Evolutionary conservation across 352 stramenopile genomes (phyloP).

Genomic region (Globisporangium abappressorium): DNA sequence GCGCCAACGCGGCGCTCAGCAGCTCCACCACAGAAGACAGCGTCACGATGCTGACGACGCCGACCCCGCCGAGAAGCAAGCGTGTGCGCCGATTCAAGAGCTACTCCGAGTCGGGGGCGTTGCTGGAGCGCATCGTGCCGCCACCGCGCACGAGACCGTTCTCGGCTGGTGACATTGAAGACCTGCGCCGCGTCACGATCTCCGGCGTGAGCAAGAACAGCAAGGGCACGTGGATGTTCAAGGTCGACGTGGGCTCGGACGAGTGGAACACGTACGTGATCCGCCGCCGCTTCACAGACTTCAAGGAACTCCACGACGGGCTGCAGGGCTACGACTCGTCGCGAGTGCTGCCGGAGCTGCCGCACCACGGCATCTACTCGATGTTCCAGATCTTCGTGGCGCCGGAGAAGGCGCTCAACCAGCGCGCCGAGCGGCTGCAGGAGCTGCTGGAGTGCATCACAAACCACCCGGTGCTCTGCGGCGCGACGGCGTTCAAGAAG

Average conservation of each 20-base stretch:
- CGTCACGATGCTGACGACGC: slow-evolving; percentile 18
- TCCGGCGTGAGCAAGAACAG: slow-evolving; percentile 61
- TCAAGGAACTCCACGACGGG: slow-evolving; percentile 62
- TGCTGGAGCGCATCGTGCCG: slow-evolving; percentile 41
- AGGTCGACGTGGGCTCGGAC: slow-evolving; percentile 58
- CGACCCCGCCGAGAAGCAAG: slow-evolving; percentile 18
- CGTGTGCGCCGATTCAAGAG: slow-evolving; percentile 52
- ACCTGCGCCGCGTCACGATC: slow-evolving; percentile 55
- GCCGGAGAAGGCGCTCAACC: slow-evolving; percentile 50
- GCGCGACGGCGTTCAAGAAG: slow-evolving; percentile 37
- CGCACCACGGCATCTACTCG: slow-evolving; percentile 60
- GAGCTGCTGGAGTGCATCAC: slow-evolving; percentile 59
- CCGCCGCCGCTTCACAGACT: slow-evolving; percentile 72
- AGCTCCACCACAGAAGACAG: slow-evolving; percentile 6
- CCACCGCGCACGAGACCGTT: slow-evolving; percentile 35
- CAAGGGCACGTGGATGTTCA: slow-evolving; percentile 76
- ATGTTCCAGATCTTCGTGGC: slow-evolving; percentile 68
- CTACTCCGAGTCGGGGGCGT: slow-evolving; percentile 53
- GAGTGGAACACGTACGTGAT: slow-evolving; percentile 62
- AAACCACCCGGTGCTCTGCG: slow-evolving; percentile 44
- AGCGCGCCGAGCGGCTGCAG: slow-evolving; percentile 52
- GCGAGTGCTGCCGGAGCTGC: slow-evolving; percentile 38
- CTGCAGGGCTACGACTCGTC: slow-evolving; percentile 33
- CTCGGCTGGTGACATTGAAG: slow-evolving; percentile 50
- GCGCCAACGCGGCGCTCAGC: slow-evolving; percentile 6